A percentile compares a stretch with the other conserved stretches of the same genome.
Conservation (phyloP, 768 basidiomycete genomes). For the Amanita pseudoporphyria region DNA sequence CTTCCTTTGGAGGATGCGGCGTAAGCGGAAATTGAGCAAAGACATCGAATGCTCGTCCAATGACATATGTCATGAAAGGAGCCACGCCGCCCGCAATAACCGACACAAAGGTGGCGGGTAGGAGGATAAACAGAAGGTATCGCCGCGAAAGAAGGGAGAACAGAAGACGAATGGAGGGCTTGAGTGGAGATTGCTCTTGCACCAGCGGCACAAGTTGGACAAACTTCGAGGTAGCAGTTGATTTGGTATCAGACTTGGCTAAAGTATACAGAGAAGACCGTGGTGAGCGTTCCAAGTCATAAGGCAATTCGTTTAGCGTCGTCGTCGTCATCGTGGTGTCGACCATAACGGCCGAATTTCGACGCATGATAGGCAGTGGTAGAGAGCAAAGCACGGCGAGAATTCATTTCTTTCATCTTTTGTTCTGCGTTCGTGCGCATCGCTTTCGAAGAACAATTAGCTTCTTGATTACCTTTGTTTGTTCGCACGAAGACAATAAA, state of each 20-base stretch:
- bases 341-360: not conserved
- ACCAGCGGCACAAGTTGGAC: conserved; percentile 1
- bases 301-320: conserved; percentile 2
- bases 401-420: not conserved
- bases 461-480: not conserved
- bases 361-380: not conserved
- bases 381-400: not conserved
- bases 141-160: conserved; percentile 56
- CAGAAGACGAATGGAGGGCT: conserved; percentile 29
- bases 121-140: conserved; percentile 46
- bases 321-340: not conserved
- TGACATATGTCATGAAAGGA: conserved; percentile 79
- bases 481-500: not conserved
- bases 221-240: conserved; percentile 8
- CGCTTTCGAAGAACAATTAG: not conserved
- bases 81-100: conserved; percentile 59
- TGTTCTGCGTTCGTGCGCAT: not conserved
- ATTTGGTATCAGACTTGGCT: conserved; percentile 9
- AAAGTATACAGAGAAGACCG: conserved; percentile 15
- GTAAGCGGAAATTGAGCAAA: conserved; percentile 49
- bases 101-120: conserved; percentile 61
- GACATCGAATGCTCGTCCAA: conserved; percentile 68
- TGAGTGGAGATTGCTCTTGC: conserved; percentile 1
- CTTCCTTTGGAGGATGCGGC: conserved; percentile 21
- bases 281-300: conserved; percentile 17